Evolutionary conservation across 2,329 filamentous ascomycete genomes (phyloP), one percentile per base, ranked within the genome.

Genomic region (Xylariaceae sp.): DNA sequence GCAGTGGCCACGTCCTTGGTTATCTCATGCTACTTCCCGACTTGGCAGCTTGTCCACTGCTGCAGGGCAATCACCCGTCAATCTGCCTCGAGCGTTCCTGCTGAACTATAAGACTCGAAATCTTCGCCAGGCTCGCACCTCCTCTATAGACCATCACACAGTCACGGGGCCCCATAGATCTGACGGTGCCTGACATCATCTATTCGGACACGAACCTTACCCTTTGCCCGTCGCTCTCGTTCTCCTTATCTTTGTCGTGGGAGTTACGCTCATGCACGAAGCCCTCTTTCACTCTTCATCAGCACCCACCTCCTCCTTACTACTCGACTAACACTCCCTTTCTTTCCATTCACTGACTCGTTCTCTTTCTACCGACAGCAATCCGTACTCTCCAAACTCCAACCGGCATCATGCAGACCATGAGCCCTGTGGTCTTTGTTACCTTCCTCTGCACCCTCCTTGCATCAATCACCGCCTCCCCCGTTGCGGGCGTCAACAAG

Each of bases 401-500:
- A 59, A 11, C 17, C 13, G 7, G 57, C 3, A 69, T 66, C 66
- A 65, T 64, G 53, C 55, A 49, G 56, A 59, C 64, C 53, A 57
- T 50, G 11, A 54, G 51, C 56, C 51, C 62, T 56, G 23, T 64
- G 48, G 63, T 61, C 60, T 57, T 68, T 17, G 53, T 66, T 51
- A 63, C 63, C 60, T 61, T 65, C 37, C 64, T 62, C 30, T 50
- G 67, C 51, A 61, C 60, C 37, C 47, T 71, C 13, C 56, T 68
- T 30, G 51, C 60, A 10, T 47, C 57, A 17, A 58, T 58, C 54
- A 48, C 53, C 11, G 63, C 64, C 39, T 65, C 63, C 30, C 57
- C 65, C 4, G 4, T 58, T 30, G 42, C 42, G 17, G 34, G 50
- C 2, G 56, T 57, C 9, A 18, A 15, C 9, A 59, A 62, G 13